phyloP scores from a whole-genome alignment of 1,284 basidiomycete genomes.

The Erythrobasidium hasegawianum region DNA sequence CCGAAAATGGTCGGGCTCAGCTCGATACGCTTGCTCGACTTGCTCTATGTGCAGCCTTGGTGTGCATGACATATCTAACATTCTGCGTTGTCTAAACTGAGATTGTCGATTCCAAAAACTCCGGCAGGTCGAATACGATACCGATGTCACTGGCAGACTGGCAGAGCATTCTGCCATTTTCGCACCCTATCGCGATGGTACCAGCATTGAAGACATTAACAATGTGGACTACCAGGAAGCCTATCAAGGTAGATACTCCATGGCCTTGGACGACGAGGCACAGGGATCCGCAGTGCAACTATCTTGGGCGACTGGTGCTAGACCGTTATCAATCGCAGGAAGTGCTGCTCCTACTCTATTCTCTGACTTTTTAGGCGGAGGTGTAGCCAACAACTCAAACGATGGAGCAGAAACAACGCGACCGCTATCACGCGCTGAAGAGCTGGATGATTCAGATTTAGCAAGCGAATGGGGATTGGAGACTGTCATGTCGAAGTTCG shows the following conservation, averaged over 20 bases:
- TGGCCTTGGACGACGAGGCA: not conserved
- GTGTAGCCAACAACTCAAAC: not conserved
- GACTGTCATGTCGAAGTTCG: constrained; percentile 25
- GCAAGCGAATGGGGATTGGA: constrained; percentile 32
- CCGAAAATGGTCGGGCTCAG: constrained; percentile 3
- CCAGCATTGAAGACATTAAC: not conserved
- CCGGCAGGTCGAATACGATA: too few species aligned
- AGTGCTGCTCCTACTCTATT: not conserved
- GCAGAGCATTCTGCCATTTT: constrained; percentile 32
- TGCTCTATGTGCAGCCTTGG: constrained; percentile 24
- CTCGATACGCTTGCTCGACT: constrained; percentile 5
- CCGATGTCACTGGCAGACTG: not conserved
- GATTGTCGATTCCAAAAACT: too few species aligned
- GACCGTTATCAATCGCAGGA: not conserved
- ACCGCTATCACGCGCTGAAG: not conserved
- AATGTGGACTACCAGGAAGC: not conserved
- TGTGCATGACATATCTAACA: too few species aligned
- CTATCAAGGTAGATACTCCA: not conserved
- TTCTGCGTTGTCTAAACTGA: too few species aligned
- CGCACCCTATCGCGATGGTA: constrained; percentile 24
- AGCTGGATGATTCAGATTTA: constrained; percentile 26
- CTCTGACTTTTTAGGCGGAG: not conserved
- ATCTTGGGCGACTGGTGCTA: not conserved
- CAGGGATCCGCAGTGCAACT: not conserved
- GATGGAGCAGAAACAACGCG: not conserved